Evolutionary conservation across 1,139 yeast species (phyloP), one percentile per base, ranked within the genome.

Genomic region (Hansenula sp.): DNA sequence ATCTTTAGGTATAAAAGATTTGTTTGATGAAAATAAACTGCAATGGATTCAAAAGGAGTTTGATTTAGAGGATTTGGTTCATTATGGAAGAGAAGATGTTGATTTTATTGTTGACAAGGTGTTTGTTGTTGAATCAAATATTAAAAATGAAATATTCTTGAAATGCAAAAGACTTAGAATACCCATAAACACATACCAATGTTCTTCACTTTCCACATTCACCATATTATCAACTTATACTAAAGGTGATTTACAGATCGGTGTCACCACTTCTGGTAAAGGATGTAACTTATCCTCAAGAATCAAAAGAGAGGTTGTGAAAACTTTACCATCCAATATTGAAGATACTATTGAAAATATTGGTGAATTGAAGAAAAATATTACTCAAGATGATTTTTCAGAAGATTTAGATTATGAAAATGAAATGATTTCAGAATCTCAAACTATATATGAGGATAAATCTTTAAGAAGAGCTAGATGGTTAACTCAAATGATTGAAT

Each of bases 401-500:
- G 37, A 40, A 10, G 39, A 42, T 12, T 45, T 45, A 21, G 38
- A 46, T 16, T 36, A 40, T 4, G 47, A 48, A 3, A 47, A 50
- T 31, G 48, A 47, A 7, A 47, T 47, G 29, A 47, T 58, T 11
- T 43, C 53, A 14, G 53, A 54, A 7, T 40, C 47, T 9, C 66
- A 60, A 30, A 48, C 53, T 16, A 60, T 65, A 22, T 89, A 85
- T 2, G 77, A 76, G 42, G 92, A 82, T 42, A 69, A 71, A 52
- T 77, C 75, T 44, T 58, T 70, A 22, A 82, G 78, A 55, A 67
- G 95, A 49, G 70, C 87, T 32, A 71, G 94, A 51, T 90, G 96
- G 95, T 68, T 90, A 41, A 77, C 90, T 1, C 97, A 90, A 56
- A 77, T 89, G 37, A 94, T 90, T 38, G 97, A 90, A 57, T 90